These are phyloP conservation scores for Quercus aquifolioides DNA, from an alignment of 306 rosid species.

Conservation along the genomic window DNA sequence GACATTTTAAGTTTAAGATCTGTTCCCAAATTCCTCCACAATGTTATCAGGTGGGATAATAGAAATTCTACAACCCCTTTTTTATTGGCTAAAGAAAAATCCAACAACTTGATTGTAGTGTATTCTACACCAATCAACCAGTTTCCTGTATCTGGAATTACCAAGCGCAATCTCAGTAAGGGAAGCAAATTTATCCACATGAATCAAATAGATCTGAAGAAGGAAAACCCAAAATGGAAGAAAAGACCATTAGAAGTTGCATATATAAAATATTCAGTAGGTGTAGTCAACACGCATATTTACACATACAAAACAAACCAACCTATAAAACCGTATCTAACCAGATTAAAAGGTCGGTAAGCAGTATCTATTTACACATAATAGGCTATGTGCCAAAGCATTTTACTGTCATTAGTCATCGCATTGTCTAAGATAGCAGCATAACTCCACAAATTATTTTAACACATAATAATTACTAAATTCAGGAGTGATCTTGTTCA, in stretches of 20 bases:
- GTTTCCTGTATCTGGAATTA: too few relatives aligned
- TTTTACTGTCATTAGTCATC: neutral
- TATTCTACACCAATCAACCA: too few relatives aligned
- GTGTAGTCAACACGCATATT: neutral
- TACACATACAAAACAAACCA: neutral
- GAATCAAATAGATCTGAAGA: too few relatives aligned
- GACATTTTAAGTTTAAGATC: too few relatives aligned
- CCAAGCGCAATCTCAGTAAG: too few relatives aligned
- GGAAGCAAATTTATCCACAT: too few relatives aligned
- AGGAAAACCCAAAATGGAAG: neutral
- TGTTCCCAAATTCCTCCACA: too few relatives aligned
- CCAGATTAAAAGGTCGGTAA: neutral
- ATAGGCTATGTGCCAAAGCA: neutral
- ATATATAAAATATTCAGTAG: neutral
- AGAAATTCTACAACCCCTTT: too few relatives aligned
- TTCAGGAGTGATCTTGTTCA: slow-evolving; percentile 23
- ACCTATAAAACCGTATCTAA: neutral
- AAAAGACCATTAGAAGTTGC: neutral
- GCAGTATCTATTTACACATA: neutral
- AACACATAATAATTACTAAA: neutral
- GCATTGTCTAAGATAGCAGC: neutral
- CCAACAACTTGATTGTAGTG: too few relatives aligned
- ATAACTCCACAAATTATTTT: neutral
- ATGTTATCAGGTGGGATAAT: too few relatives aligned
- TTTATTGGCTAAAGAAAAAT: too few relatives aligned